Base-by-base conservation (phyloP, 2,329 filamentous ascomycete genomes). In the Penicillium sp. region DNA sequence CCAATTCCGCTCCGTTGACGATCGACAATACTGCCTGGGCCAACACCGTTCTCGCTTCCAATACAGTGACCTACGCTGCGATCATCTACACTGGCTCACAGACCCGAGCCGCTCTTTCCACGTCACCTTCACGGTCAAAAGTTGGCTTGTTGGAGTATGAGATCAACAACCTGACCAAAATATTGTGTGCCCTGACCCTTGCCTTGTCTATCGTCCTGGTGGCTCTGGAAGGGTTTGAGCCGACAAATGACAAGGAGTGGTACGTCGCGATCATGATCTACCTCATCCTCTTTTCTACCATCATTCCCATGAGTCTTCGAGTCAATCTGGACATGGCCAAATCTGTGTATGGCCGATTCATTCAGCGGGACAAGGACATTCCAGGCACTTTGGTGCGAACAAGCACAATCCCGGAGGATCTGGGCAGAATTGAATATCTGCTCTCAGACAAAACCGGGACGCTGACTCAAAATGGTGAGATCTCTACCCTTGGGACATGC, bases 11-110 rank as follows among this genome's bases (percentile, higher is more conserved):
- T 2, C 88, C 93, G 1, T 81, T 99, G 39, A 91, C 87, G 1
- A 97, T 99, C 63, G 95, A 99, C 76, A 97, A 99, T 72, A 98
- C 95, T 7, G 95, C 96, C 10, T 99, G 96, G 95, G 94, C 94
- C 17, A 99, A 98, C 73, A 99, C 95, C 0, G 90, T 99, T 25
- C 90, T 99, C 61, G 95, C 95, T 1, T 98, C 94, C 1, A 95
- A 93, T 73, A 94, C 90, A 1, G 90, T 86, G 4, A 95, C 95
- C 0, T 82, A 96, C 59, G 94, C 93, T 2, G 91, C 93, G 1
- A 91, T 99, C 53, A 84, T 99, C 62, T 99, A 99, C 75, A 98
- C 95, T 4, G 96, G 95, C 0, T 88, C 92, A 0, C 91, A 99
- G 75, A 99, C 95, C 1, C 87, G 96, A 59, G 96, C 96, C 28